phyloP scores from a whole-genome alignment of 1,139 yeast species.

The Blastobotrys petasosporus region DNA sequence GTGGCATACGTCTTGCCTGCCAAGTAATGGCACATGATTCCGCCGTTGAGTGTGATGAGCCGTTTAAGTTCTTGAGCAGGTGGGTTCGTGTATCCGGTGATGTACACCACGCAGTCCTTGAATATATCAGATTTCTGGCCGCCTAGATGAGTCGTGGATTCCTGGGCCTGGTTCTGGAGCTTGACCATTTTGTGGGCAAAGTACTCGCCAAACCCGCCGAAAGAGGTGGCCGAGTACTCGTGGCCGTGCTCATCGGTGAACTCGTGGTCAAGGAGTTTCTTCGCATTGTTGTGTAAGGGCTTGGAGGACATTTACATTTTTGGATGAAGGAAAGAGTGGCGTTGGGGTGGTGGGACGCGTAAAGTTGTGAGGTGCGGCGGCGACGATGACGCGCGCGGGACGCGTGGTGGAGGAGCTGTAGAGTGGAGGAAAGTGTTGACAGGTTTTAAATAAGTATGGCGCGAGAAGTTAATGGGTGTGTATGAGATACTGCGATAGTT shows the following conservation, averaged over 20 bases:
- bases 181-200: slow-evolving; percentile 60
- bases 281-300: too few relatives aligned
- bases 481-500: too few relatives aligned
- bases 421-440: too few relatives aligned
- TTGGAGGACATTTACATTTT: too few relatives aligned
- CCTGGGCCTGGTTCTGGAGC: slow-evolving; percentile 56
- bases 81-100: slow-evolving; percentile 84
- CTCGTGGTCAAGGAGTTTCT: slow-evolving; percentile 18
- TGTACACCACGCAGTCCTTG: slow-evolving; percentile 57
- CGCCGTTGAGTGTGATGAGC: slow-evolving; percentile 72
- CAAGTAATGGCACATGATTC: slow-evolving; percentile 63
- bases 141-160: slow-evolving; percentile 38
- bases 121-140: slow-evolving; percentile 44
- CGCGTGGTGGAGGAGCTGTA: too few relatives aligned
- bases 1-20: slow-evolving; percentile 69
- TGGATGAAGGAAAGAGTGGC: too few relatives aligned
- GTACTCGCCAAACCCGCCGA: slow-evolving; percentile 66
- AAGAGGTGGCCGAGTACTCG: slow-evolving; percentile 43
- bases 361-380: too few relatives aligned
- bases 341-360: too few relatives aligned
- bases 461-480: too few relatives aligned
- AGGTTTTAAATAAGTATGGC: too few relatives aligned
- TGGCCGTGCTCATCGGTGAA: slow-evolving; percentile 25
- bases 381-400: too few relatives aligned
- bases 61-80: slow-evolving; percentile 66